Evolutionary conservation across 768 basidiomycete genomes (phyloP).

Genomic region (Mycena albidolilacea): DNA sequence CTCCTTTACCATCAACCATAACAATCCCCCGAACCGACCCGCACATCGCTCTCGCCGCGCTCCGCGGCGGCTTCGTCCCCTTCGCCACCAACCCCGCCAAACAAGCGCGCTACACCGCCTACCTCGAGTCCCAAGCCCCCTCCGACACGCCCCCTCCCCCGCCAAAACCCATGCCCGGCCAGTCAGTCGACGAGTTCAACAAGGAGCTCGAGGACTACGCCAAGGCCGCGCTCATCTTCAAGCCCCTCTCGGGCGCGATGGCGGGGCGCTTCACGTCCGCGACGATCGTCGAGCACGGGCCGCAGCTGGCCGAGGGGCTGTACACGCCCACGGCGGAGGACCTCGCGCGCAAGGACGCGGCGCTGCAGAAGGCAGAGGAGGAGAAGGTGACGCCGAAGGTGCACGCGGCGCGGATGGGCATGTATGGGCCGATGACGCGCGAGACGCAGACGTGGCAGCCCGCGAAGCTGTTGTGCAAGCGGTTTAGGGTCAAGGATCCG

Average conservation of each 20-base stretch:
- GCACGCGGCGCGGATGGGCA: conserved; percentile 87
- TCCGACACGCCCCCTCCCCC: conserved; percentile 61
- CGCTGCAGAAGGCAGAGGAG: conserved; percentile 58
- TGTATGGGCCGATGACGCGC: conserved; percentile 92
- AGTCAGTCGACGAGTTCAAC: conserved; percentile 78
- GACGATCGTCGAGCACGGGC: conserved; percentile 75
- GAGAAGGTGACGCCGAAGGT: conserved; percentile 83
- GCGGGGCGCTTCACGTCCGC: conserved; percentile 94
- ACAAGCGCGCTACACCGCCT: conserved; percentile 88
- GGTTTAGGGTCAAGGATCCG: conserved; percentile 94
- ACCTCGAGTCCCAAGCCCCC: conserved; percentile 82
- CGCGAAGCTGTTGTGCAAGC: conserved; percentile 88
- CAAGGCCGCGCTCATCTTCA: conserved; percentile 90
- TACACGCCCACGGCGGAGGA: conserved; percentile 70
- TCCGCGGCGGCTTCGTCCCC: conserved; percentile 88
- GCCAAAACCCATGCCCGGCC: conserved; percentile 67
- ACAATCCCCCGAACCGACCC: conserved; percentile 78
- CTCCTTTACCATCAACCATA: conserved; percentile 48
- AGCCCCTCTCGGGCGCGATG: conserved; percentile 94
- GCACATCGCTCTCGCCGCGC: conserved; percentile 87
- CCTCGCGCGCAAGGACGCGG: conserved; percentile 58
- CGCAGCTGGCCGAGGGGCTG: conserved; percentile 76
- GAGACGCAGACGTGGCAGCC: conserved; percentile 85
- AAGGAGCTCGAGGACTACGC: conserved; percentile 90
- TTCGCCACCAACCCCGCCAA: conserved; percentile 83